Conservation (phyloP, 2,329 filamentous ascomycete genomes). For the Fusarium buharicum region DNA sequence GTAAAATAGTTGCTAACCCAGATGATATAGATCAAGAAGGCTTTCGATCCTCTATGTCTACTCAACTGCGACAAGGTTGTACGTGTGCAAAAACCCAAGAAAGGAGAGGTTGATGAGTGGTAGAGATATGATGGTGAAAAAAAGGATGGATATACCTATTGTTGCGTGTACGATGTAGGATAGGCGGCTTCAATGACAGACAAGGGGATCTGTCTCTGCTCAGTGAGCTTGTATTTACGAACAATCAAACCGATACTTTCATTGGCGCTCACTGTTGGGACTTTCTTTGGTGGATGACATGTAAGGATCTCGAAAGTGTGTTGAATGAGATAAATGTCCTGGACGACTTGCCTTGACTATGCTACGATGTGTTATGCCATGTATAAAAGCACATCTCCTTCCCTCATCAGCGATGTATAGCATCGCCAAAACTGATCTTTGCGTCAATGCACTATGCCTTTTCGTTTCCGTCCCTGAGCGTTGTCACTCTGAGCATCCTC, state of each 20-base stretch:
- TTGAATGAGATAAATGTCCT: neutral
- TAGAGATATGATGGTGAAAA: conserved; percentile 38
- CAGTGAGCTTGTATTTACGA: conserved; percentile 18
- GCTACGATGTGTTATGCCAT: neutral
- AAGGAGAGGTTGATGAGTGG: conserved; percentile 58
- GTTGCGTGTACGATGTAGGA: conserved; percentile 35
- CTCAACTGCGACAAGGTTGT: conserved; percentile 77
- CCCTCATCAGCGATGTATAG: neutral
- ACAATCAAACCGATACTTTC: conserved; percentile 2
- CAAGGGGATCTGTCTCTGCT: conserved; percentile 1
- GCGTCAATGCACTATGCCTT: neutral
- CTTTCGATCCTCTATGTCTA: conserved; percentile 79
- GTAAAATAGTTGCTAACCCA: neutral
- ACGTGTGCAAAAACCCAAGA: conserved; percentile 63
- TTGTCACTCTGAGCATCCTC: neutral
- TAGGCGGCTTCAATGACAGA: conserved; percentile 21
- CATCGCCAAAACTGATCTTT: neutral
- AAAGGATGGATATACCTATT: conserved; percentile 25
- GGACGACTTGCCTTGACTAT: neutral
- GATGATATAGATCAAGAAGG: conserved; percentile 74
- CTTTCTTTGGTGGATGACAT: neutral
- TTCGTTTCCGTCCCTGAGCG: neutral
- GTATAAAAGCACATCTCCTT: neutral
- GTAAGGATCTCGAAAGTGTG: neutral
- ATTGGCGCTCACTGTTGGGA: neutral